These are phyloP conservation scores for Cladophialophora exuberans DNA, from an alignment of 2,329 filamentous ascomycete species.

Conservation along the genomic window DNA sequence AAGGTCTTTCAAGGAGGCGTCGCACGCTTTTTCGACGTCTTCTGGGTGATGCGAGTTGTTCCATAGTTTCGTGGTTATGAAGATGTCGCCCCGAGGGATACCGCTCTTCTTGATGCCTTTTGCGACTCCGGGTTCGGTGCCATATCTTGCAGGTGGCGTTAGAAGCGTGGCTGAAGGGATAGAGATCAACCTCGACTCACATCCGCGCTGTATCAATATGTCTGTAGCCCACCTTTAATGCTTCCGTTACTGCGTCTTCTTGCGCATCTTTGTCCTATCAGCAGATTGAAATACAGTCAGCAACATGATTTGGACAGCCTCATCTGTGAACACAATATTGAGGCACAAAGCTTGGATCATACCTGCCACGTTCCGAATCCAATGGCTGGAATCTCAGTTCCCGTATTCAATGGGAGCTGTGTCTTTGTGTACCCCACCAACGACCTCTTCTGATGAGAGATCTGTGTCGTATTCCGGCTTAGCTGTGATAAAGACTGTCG, in stretches of 20 bases:
- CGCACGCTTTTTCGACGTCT: conserved; percentile 64
- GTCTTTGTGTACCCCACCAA: conserved; percentile 28
- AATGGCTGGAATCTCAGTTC: conserved; percentile 51
- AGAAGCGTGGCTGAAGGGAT: background rate
- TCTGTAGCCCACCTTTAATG: conserved; percentile 41
- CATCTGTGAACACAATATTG: background rate
- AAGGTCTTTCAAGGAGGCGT: conserved; percentile 64
- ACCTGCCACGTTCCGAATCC: conserved; percentile 58
- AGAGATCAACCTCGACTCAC: conserved; percentile 35
- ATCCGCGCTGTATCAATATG: conserved; percentile 48
- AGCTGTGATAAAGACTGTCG: conserved; percentile 11
- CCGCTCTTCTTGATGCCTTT: conserved; percentile 65
- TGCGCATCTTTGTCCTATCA: conserved; percentile 51
- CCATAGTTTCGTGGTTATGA: conserved; percentile 70
- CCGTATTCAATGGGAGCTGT: conserved; percentile 47
- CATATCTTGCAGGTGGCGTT: conserved; percentile 50
- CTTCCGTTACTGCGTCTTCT: conserved; percentile 52
- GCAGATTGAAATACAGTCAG: background rate
- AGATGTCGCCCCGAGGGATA: conserved; percentile 66
- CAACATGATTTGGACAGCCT: background rate
- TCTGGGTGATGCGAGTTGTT: conserved; percentile 65
- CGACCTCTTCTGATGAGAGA: conserved; percentile 20
- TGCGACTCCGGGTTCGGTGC: conserved; percentile 69
- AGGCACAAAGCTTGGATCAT: background rate
- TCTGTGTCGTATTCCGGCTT: conserved; percentile 19